Percentiles rank a stretch among this genome's conserved stretches.
Evolutionary conservation across 2,329 filamentous ascomycete genomes (phyloP).

Genomic region (Didymella pomorum): DNA sequence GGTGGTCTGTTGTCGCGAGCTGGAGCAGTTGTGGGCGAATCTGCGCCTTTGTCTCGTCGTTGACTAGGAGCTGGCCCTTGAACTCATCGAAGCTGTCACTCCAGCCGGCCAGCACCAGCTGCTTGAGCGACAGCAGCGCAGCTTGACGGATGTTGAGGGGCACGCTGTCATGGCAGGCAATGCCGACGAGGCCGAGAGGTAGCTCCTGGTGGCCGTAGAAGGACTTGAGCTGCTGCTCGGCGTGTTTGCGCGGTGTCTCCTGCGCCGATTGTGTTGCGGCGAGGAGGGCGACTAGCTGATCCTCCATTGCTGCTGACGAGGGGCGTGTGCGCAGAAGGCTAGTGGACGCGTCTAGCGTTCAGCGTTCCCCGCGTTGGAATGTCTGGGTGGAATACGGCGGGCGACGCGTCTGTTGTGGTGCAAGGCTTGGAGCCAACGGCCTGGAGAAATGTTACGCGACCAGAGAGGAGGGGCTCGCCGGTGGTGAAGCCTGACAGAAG

Average conservation of each 20-base stretch:
- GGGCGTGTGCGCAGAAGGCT: conserved; percentile 37
- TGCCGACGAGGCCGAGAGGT: conserved; percentile 78
- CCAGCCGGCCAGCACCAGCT: conserved; percentile 87
- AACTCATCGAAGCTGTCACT: conserved; percentile 76
- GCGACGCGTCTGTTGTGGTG: conserved; percentile 37
- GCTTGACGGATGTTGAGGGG: conserved; percentile 81
- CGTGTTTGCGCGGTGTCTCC: conserved; percentile 80
- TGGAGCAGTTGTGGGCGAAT: conserved; percentile 79
- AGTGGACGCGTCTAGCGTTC: conserved; percentile 42
- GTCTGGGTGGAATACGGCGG: conserved; percentile 16
- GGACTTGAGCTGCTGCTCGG: conserved; percentile 81
- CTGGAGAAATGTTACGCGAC: conserved; percentile 32
- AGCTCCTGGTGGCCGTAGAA: conserved; percentile 75
- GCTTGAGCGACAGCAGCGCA: conserved; percentile 79
- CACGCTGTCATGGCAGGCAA: conserved; percentile 79
- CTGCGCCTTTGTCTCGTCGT: conserved; percentile 75
- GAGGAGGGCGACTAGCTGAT: conserved; percentile 88
- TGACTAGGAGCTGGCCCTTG: conserved; percentile 71
- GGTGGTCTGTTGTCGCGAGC: conserved; percentile 75
- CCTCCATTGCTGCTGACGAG: conserved; percentile 71
- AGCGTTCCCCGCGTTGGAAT: conserved; percentile 33
- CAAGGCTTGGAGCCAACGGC: conserved; percentile 24
- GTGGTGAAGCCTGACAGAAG: conserved; percentile 21
- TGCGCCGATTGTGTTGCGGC: conserved; percentile 82
- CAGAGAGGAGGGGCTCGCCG: conserved; percentile 39